Evolutionary conservation across 75 land plant species (phyloP).

Genomic region (Adiantum capillusveneris): DNA sequence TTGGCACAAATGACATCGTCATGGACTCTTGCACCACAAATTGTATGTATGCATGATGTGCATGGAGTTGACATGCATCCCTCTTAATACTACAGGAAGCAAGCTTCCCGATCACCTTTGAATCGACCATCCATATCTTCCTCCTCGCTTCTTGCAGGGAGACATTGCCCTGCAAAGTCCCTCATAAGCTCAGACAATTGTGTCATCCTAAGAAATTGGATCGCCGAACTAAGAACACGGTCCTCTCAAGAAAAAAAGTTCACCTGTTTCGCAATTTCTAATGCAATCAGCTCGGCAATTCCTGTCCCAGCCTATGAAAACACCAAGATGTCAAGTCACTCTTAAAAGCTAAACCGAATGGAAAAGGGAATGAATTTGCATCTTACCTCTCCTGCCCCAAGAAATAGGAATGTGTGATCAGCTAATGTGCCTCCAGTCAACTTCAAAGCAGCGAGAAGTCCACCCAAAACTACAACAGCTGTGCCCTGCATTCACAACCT

Average conservation of each 20-base stretch:
- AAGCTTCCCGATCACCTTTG: slow-evolving; percentile 37
- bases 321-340: background rate
- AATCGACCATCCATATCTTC: slow-evolving; percentile 30
- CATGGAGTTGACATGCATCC: too few species aligned
- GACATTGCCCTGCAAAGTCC: slow-evolving; percentile 15
- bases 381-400: slow-evolving; percentile 94
- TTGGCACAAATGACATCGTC: too few species aligned
- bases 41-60: too few species aligned
- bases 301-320: slow-evolving; percentile 31
- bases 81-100: too few species aligned
- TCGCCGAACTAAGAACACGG: background rate
- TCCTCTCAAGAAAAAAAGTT: background rate
- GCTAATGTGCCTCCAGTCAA: slow-evolving; percentile 75
- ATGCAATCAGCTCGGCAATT: slow-evolving; percentile 33
- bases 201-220: slow-evolving; percentile 1
- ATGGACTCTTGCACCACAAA: too few species aligned
- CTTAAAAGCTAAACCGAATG: too few species aligned
- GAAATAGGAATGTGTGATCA: slow-evolving; percentile 86
- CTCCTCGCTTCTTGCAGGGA: slow-evolving; percentile 31
- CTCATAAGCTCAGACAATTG: background rate
- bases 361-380: too few species aligned
- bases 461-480: slow-evolving; percentile 91
- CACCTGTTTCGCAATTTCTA: slow-evolving; percentile 22
- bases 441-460: slow-evolving; percentile 66
- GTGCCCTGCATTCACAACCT: slow-evolving; percentile 55